Base-by-base conservation (phyloP, 805 yeast species). In the Saitoella complicata region DNA sequence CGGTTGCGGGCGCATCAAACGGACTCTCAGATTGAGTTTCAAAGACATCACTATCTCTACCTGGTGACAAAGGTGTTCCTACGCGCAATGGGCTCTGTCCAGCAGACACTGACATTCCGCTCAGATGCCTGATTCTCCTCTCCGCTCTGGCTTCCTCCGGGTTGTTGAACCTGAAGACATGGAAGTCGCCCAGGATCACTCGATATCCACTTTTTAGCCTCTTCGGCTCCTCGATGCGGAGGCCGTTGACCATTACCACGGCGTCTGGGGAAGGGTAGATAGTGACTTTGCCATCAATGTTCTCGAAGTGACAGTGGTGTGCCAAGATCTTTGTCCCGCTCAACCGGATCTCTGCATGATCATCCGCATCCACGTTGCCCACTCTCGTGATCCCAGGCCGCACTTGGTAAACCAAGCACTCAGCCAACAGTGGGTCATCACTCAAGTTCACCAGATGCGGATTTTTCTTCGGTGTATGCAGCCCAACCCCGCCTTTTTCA, bases 361-460 rank as follows among this genome's bases (percentile, higher is more conserved):
- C n/a, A n/a, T n/a, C 40, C 39, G 47, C 45, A 10, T 51, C 55
- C 6, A 48, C 52, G 38, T 49, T 53, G 31, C 57, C 53, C 8
- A 56, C 57, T 3, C 42, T 31, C 2, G 59, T 56, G 9, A 36
- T 37, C 3, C 60, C 60, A 5, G 45, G 47, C 35, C 49, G 47
- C 37, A 56, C 47, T 37, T 56, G 55, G 47, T 56, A 56, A 5
- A 56, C 52, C 32, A 56, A 45, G 40, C 56, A 56, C 36, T 56
- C 60, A 6, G 57, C 51, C 35, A 50, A 44, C 32, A 50, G 41
- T 3, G 56, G 57, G 41, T 53, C 56, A 30, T 55, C 58, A 31
- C 55, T 46, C 11, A 56, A 48, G 37, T 56, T 56, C 10, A 56
- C 56, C n/a, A 57, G 46, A 46, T 50, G 53, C 5, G 59, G 56